Base-by-base conservation (phyloP, 176 grass and related monocot species). In the Carex kokanica region DNA sequence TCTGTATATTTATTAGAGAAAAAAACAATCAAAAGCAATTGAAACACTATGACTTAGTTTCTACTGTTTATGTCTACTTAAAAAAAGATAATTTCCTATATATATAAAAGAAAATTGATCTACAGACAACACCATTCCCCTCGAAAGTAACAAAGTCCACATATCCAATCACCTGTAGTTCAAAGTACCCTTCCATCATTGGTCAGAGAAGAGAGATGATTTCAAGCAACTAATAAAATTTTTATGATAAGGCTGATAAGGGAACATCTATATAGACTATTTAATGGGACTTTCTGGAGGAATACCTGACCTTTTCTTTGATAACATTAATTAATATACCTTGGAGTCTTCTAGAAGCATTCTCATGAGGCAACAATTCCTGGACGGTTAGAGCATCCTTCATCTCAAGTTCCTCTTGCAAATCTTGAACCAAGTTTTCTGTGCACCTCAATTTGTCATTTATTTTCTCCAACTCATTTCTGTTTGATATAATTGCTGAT, bases 381-480 rank as follows among this genome's bases (percentile, higher is more conserved):
- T 98, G 83, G 65, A 98, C 95, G 6, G 88, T 93, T 69, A 98
- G 68, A 43, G 84, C 89, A 36, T 98, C 92, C 79, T 93, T 98
- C 92, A 98, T 90, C 63, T 98, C 92, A 25, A 98, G 70, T 79
- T 98, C 95, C 73, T 98, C 95, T 61, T 98, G 92, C 72, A 98
- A 90, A 98, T 95, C 95, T 82, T 91, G 92, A 88, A 95, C 90
- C 89, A 98, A 88, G 63, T 93, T 91, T 74, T 98, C 91, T 74
- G 87, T 90, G 81, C 34, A 81, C 60, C 89, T 93, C 79, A 98
- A 70, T 31, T 86, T 90, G 64, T 84, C 75, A 36, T 88, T 98
- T 83, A 95, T 64, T 5, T 66, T 86, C 65, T 95, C 88, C 80
- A 91, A 70, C 83, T 95, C 91, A 47, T 90, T 91, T 89, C 88